Base-by-base conservation (phyloP, 1,284 basidiomycete genomes). In the Ceratobasidium sp. region DNA sequence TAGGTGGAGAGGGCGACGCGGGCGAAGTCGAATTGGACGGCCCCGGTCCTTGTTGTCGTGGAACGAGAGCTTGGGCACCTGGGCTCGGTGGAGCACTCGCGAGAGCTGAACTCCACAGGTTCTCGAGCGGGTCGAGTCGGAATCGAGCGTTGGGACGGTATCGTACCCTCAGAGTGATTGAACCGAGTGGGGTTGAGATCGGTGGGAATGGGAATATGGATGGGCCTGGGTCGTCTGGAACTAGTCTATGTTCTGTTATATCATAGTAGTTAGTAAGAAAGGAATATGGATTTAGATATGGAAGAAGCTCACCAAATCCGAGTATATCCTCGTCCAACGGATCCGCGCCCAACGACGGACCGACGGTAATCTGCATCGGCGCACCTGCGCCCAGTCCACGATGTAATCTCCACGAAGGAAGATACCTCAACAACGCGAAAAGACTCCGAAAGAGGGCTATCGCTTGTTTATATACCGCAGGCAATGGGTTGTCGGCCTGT, bases 381-480 rank as follows among this genome's bases (percentile, higher is more conserved):
- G 81, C 78, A 18, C 79, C 78, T 0, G 71, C 86, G 72, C 90
- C 87, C 42, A 93, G 85, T 58, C 90, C 89, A 82, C 90, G 90
- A 82, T 89, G 88, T 53, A 94, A 87, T 82, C 90, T 91, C 93
- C 93, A 95, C 1, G 91, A 86, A 28, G 94, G 94, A 7, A 94
- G 87, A 33, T 93, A 87, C 73, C 92, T 88, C 63, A 94, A 86
- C 56, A 95, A 84, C 46, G 90, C 91, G 85, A 88, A 95, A 4
- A 94, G 83, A 83, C 92, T 93, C 71, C 94, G 89, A 85, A 95
- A 94, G 53, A 94, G 88, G 55, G 92, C 89, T 81, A 95, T 94
- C 42, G 91, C 90, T 81, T 94, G 91, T 84, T 95, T 95, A 89
- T 95, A 95, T 78, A 94, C 92, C 20, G 91, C 80, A 49, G 79